Conservation (phyloP, 2,329 filamentous ascomycete genomes). For the Penicillium sp. region DNA sequence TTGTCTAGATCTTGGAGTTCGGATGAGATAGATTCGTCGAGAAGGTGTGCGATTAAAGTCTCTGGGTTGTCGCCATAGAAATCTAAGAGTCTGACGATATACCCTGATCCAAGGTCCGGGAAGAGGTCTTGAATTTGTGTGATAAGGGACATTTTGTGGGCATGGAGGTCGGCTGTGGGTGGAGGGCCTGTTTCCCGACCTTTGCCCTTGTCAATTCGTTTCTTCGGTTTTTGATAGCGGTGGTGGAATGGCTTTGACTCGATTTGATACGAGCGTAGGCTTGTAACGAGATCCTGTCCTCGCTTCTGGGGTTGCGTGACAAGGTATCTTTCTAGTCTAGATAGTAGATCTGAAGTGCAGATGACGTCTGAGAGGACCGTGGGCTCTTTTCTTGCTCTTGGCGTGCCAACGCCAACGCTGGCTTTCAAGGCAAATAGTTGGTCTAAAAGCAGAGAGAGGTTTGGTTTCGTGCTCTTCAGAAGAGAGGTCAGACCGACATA, state of each 20-base stretch:
- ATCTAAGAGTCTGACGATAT: conserved; percentile 78
- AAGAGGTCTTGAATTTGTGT: conserved; percentile 94
- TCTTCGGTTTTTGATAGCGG: conserved; percentile 47
- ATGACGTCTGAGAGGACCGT: conserved; percentile 83
- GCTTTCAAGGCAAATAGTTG: conserved; percentile 81
- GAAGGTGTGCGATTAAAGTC: conserved; percentile 77
- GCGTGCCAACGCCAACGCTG: conserved; percentile 66
- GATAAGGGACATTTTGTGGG: conserved; percentile 83
- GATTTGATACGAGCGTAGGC: conserved; percentile 45
- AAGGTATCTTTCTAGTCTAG: conserved; percentile 45
- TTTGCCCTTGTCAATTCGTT: conserved; percentile 48
- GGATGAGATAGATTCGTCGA: conserved; percentile 75
- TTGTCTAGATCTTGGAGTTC: conserved; percentile 70
- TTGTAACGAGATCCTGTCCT: conserved; percentile 46
- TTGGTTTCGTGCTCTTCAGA: conserved; percentile 68
- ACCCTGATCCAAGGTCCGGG: conserved; percentile 81
- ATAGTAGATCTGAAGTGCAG: conserved; percentile 75
- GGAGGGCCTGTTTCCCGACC: conserved; percentile 33
- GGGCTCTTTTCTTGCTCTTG: conserved; percentile 43
- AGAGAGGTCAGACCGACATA: conserved; percentile 78
- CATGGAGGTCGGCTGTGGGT: conserved; percentile 61
- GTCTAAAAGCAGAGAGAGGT: conserved; percentile 77
- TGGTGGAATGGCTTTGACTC: conserved; percentile 46
- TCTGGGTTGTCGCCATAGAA: conserved; percentile 79
- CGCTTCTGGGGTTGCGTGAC: conserved; percentile 44